These are phyloP conservation scores for Didymella pomorum DNA, from an alignment of 2,329 filamentous ascomycete genomes.

Conservation along the genomic window DNA sequence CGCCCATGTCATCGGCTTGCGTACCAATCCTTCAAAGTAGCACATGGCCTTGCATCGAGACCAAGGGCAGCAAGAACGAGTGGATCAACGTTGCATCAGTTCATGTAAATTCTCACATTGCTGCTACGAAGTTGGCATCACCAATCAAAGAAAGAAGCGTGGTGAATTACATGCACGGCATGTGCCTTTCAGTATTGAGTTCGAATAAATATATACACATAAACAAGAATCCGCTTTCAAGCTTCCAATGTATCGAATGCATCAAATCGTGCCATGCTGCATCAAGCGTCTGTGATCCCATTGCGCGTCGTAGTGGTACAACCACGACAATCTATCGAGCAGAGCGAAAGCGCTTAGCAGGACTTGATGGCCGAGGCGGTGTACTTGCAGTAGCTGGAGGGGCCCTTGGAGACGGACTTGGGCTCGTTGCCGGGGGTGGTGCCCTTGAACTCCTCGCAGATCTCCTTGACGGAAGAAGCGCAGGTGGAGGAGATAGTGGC, in stretches of 20 bases:
- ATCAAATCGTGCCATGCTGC: slow-evolving; percentile 19
- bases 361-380: slow-evolving; percentile 41
- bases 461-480: slow-evolving; percentile 39
- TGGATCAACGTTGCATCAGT: too few species aligned
- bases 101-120: neutral
- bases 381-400: slow-evolving; percentile 43
- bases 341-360: slow-evolving; percentile 34
- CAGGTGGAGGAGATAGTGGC: slow-evolving; percentile 54
- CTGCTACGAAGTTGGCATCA: neutral
- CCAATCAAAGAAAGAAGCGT: neutral
- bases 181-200: slow-evolving; percentile 7
- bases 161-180: slow-evolving; percentile 18
- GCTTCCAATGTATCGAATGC: slow-evolving; percentile 21
- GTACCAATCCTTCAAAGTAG: neutral
- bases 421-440: slow-evolving; percentile 43
- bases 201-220: slow-evolving; percentile 26
- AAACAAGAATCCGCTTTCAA: slow-evolving; percentile 33
- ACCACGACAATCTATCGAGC: neutral
- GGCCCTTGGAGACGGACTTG: slow-evolving; percentile 40
- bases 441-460: slow-evolving; percentile 49
- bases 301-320: neutral
- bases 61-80: too few species aligned
- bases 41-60: too few species aligned
- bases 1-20: neutral
- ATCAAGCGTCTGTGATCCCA: slow-evolving; percentile 23